Evolutionary conservation across 2,329 filamentous ascomycete genomes (phyloP).

Genomic region (Ceratocystis harringtonii): DNA sequence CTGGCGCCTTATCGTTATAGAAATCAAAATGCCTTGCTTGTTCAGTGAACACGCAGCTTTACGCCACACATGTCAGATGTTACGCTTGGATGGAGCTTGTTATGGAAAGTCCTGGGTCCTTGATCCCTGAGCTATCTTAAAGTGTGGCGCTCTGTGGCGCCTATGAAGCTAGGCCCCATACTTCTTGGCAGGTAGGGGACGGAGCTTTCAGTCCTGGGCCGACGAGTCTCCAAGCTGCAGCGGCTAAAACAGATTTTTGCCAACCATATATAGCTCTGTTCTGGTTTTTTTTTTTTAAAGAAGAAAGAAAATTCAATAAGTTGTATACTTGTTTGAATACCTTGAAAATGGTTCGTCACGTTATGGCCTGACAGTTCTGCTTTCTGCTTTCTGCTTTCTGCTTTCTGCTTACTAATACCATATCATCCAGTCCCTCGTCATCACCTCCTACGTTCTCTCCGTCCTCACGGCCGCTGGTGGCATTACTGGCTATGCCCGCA

Average conservation of each 20-base stretch:
- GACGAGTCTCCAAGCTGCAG: neutral
- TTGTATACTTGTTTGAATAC: neutral
- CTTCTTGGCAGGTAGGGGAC: no score
- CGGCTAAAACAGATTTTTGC: neutral
- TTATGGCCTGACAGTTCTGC: neutral
- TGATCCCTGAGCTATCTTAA: neutral
- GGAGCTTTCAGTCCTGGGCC: neutral
- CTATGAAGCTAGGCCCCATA: no score
- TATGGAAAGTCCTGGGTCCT: neutral
- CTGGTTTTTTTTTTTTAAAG: neutral
- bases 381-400: neutral
- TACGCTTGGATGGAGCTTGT: constrained; percentile 4
- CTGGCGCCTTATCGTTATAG: neutral
- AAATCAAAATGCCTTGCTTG: neutral
- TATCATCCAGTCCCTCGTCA: constrained; percentile 20
- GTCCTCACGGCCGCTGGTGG: constrained; percentile 75
- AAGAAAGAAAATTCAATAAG: no score
- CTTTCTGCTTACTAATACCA: constrained; percentile 5
- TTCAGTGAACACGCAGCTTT: constrained; percentile 18
- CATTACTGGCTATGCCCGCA: constrained; percentile 70
- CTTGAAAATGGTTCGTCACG: constrained; percentile 8
- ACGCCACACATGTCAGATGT: constrained; percentile 17
- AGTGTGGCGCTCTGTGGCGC: constrained; percentile 11
- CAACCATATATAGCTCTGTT: neutral
- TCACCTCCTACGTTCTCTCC: constrained; percentile 63